phyloP scores from a whole-genome alignment of 148 eudicot species.

The Talinum fruticosum region DNA sequence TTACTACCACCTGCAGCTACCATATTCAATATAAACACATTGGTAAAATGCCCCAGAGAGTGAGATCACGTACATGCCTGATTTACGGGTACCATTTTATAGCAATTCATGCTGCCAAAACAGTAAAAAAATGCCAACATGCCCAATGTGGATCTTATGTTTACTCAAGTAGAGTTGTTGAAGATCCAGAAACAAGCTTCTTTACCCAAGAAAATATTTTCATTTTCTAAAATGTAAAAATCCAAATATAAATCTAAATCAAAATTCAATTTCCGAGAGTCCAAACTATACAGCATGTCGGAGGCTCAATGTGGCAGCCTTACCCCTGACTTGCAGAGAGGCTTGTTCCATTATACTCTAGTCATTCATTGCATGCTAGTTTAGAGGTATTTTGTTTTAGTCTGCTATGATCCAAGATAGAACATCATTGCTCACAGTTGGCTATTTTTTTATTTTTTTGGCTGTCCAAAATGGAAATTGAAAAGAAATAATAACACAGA shows the following conservation, averaged over 20 bases:
- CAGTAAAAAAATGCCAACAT: not conserved
- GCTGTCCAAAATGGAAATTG: not conserved
- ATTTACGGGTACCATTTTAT: not conserved
- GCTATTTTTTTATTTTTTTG: too few species aligned
- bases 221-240: too few species aligned
- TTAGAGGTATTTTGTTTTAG: too few species aligned
- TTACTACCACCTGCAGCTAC: conserved; percentile 23
- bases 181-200: not conserved
- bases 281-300: too few species aligned
- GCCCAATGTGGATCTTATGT: not conserved
- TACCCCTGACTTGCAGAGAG: too few species aligned
- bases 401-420: too few species aligned
- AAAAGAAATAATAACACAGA: not conserved
- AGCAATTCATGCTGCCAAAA: not conserved
- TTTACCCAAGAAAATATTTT: not conserved
- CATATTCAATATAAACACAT: conserved; percentile 6
- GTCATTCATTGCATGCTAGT: too few species aligned
- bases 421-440: too few species aligned
- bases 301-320: too few species aligned
- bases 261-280: too few species aligned
- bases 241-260: too few species aligned
- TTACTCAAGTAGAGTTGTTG: not conserved
- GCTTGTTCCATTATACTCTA: too few species aligned
- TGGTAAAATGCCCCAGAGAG: not conserved
- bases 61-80: not conserved